Evolutionary conservation across 768 basidiomycete genomes (phyloP).

Genomic region (Agrocybe pediades): DNA sequence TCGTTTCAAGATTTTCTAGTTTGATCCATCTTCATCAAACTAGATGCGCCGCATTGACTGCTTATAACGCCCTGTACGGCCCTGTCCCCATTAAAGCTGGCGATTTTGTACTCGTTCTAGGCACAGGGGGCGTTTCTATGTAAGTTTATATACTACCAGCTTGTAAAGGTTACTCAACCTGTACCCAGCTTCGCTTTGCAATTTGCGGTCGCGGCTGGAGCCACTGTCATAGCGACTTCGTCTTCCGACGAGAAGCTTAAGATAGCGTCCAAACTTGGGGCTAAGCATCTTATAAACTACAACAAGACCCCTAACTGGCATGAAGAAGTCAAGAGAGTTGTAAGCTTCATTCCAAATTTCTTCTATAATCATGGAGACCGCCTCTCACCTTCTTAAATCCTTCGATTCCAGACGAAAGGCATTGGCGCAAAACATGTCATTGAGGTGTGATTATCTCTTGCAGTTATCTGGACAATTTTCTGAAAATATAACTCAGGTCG

Average conservation of each 20-base stretch:
- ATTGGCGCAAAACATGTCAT: constrained; percentile 40
- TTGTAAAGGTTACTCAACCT: neutral
- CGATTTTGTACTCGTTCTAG: constrained; percentile 57
- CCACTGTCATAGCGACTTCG: constrained; percentile 66
- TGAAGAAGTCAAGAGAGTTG: constrained; percentile 46
- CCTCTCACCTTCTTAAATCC: neutral
- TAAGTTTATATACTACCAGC: constrained; percentile 19
- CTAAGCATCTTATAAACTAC: constrained; percentile 63
- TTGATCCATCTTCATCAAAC: neutral
- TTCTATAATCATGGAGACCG: neutral
- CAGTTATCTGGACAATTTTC: neutral
- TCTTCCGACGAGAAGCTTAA: constrained; percentile 67
- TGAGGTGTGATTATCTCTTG: constrained; percentile 25
- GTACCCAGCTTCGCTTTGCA: constrained; percentile 61
- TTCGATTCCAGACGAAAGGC: constrained; percentile 34
- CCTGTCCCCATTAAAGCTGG: constrained; percentile 54
- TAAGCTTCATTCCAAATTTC: constrained; percentile 21
- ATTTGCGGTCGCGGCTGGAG: constrained; percentile 63
- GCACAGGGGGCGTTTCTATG: constrained; percentile 64
- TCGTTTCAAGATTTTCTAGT: neutral
- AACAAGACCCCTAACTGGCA: constrained; percentile 61
- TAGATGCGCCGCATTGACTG: constrained; percentile 61
- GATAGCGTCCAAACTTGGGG: constrained; percentile 52
- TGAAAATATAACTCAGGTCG: constrained; percentile 42
- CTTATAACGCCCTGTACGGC: constrained; percentile 61